phyloP scores from a whole-genome alignment of 805 yeast genomes.

The Schwanniomyces polymorphus region DNA sequence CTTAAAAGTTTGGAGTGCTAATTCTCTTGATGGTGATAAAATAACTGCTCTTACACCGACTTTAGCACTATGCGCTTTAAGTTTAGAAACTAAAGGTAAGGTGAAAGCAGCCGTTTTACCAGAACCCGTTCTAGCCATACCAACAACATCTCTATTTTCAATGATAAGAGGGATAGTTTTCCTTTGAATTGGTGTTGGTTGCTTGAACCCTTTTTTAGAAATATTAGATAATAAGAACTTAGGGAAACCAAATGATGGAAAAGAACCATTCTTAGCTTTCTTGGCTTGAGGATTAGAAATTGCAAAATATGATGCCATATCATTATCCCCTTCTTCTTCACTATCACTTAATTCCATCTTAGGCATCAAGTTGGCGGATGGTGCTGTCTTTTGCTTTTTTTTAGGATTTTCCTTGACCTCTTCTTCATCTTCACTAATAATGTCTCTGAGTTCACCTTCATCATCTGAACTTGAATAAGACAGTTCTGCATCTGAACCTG shows the following conservation, averaged over 20 bases:
- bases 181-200: slow-evolving; percentile 97
- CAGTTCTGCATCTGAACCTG: slow-evolving; percentile 28
- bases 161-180: slow-evolving; percentile 90
- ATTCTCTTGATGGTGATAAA: slow-evolving; percentile 92
- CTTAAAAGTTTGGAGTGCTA: slow-evolving; percentile 89
- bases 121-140: slow-evolving; percentile 99
- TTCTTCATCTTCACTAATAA: slow-evolving; percentile 53
- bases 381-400: slow-evolving; percentile 23
- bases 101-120: slow-evolving; percentile 98
- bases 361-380: slow-evolving; percentile 43
- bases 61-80: slow-evolving; percentile 80
- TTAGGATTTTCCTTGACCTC: slow-evolving; percentile 20
- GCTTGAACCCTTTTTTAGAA: slow-evolving; percentile 80
- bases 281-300: slow-evolving; percentile 45
- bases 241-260: slow-evolving; percentile 87
- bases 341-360: slow-evolving; percentile 54
- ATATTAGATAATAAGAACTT: slow-evolving; percentile 69
- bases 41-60: slow-evolving; percentile 89
- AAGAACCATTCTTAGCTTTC: slow-evolving; percentile 75
- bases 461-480: slow-evolving; percentile 15
- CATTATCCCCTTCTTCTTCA: slow-evolving; percentile 29
- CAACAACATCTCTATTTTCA: slow-evolving; percentile 91
- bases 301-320: slow-evolving; percentile 38
- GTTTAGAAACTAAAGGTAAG: slow-evolving; percentile 82
- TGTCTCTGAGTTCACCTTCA: slow-evolving; percentile 49